phyloP scores from a whole-genome alignment of 495 filamentous ascomycete species.

The Lophiotrema nucula region DNA sequence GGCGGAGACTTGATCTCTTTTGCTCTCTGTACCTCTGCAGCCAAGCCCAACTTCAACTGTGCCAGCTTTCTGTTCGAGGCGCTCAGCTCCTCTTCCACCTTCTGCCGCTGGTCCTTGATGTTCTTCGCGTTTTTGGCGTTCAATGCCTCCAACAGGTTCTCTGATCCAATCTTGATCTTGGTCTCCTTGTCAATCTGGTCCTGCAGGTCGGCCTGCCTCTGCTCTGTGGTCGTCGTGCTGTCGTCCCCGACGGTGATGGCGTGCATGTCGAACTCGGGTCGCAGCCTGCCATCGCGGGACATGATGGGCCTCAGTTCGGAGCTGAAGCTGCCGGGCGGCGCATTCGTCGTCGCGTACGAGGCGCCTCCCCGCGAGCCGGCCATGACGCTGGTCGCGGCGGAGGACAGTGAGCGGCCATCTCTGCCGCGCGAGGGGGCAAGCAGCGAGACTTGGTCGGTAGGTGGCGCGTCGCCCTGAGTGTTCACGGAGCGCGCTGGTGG shows the following conservation, averaged over 20 bases:
- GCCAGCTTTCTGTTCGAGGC: constrained; percentile 88
- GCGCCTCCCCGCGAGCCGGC: constrained; percentile 29
- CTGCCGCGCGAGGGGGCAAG: constrained; percentile 39
- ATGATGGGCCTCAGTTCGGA: constrained; percentile 78
- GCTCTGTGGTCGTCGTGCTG: constrained; percentile 61
- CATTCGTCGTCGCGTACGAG: constrained; percentile 42
- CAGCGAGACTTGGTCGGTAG: constrained; percentile 31
- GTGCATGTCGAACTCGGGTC: constrained; percentile 58
- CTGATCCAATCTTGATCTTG: constrained; percentile 96
- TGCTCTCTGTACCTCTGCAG: constrained; percentile 64
- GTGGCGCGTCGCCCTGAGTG: constrained; percentile 31
- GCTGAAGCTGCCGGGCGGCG: constrained; percentile 88
- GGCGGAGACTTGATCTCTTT: constrained; percentile 55
- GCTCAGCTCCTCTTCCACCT: constrained; percentile 87
- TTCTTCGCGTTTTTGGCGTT: constrained; percentile 95
- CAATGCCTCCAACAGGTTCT: constrained; percentile 93
- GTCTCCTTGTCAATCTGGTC: constrained; percentile 88
- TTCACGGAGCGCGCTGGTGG: constrained; percentile 33
- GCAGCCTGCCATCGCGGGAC: constrained; percentile 66
- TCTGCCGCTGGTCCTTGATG: constrained; percentile 81
- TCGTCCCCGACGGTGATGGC: constrained; percentile 66
- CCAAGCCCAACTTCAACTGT: constrained; percentile 74
- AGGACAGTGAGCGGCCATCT: constrained; percentile 41
- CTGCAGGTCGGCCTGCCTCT: constrained; percentile 68
- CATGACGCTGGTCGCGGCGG: constrained; percentile 33